Evolutionary conservation across 2,329 filamentous ascomycete genomes (phyloP), one percentile per base, ranked within the genome.

Genomic region (Xylariaceae sp.): DNA sequence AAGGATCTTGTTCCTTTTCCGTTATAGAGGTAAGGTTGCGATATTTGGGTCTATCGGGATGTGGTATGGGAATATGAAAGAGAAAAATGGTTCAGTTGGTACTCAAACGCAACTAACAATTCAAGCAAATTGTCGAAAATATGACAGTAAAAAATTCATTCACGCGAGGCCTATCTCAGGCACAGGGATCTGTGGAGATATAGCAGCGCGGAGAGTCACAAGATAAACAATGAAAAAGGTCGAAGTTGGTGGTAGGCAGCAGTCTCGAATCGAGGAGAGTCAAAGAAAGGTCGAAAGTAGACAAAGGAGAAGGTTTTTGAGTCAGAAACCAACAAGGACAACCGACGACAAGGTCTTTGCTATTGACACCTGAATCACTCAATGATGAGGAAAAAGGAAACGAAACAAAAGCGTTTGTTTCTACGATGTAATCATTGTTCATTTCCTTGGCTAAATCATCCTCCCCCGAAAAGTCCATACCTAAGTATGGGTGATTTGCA

Each of bases 341-440:
- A n/a, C n/a, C n/a, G n/a, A n/a, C n/a, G n/a, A n/a, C n/a, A n/a
- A n/a, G n/a, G n/a, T n/a, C n/a, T n/a, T n/a, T n/a, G n/a, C n/a
- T n/a, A n/a, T n/a, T n/a, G n/a, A n/a, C n/a, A n/a, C n/a, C 16
- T 20, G 22, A 36, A 42, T 47, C 48, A 51, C 52, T 46, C 42
- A 40, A 37, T 36, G 33, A 42, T 33, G 38, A 44, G 36, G 25
- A 48, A 50, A 54, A 36, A 37, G 19, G 36, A 40, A 38, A n/a
- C n/a, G n/a, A n/a, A n/a, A n/a, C n/a, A 39, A 50, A 46, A 37
- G 44, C 44, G 47, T 58, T 62, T 60, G 60, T 59, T 55, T 58
- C 55, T 52, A 54, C 54, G 51, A 53, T 50, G 49, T 52, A 50
- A 47, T 40, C 40, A 53, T 53, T 55, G 48, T 57, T 42, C 47